Percentiles rank a stretch among this genome's conserved stretches.
phyloP scores from a whole-genome alignment of 306 rosid species.

The Hippophae gyantsensis region DNA sequence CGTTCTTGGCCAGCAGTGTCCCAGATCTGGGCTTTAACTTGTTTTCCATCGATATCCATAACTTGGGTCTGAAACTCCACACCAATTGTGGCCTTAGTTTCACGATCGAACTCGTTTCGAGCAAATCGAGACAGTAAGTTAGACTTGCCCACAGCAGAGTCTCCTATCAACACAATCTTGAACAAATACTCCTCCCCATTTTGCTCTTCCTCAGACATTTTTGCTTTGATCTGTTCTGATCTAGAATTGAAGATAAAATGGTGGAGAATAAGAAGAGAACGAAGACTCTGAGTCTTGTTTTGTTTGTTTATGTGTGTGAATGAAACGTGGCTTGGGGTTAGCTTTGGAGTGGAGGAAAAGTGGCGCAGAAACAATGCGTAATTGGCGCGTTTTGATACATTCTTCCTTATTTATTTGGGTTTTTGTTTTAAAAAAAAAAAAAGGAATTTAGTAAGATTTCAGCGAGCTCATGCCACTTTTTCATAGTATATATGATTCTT shows the following conservation, averaged over 20 bases:
- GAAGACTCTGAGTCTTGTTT: no score
- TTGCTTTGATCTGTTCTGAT: background rate
- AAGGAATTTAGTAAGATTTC: background rate
- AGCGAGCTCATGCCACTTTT: no score
- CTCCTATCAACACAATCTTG: constrained; percentile 81
- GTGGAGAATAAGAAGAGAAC: no score
- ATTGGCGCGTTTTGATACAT: constrained; percentile 27
- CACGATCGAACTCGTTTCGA: constrained; percentile 64
- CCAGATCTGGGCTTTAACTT: constrained; percentile 96
- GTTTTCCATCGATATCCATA: constrained; percentile 72
- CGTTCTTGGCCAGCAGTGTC: constrained; percentile 95
- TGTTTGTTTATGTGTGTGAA: background rate
- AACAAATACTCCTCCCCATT: constrained; percentile 65
- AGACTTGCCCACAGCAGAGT: constrained; percentile 92
- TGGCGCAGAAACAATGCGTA: constrained; percentile 24
- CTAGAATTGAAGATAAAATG: no score
- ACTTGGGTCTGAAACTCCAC: constrained; percentile 83
- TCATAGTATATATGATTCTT: no score
- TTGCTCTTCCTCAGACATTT: constrained; percentile 34
- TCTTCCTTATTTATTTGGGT: no score
- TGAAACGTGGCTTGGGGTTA: background rate
- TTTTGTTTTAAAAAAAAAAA: no score
- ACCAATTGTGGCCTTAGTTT: constrained; percentile 82
- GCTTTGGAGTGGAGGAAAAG: constrained; percentile 10
- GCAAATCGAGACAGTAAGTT: constrained; percentile 75